Conservation (phyloP, 768 basidiomycete species). For the Calocybe gangraenosa region DNA sequence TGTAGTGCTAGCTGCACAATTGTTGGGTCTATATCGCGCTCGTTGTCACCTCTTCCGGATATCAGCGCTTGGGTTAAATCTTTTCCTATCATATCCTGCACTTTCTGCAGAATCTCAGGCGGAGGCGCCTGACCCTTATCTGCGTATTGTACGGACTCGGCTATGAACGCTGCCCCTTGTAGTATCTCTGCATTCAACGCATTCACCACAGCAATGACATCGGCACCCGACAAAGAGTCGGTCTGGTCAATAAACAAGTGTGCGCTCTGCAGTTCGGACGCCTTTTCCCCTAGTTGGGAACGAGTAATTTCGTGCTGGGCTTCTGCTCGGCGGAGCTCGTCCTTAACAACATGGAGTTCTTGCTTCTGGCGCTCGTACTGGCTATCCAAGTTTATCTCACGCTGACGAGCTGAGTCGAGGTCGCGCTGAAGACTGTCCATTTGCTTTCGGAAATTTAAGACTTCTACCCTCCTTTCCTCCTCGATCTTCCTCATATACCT, state of each 20-base stretch:
- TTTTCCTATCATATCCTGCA: constrained; percentile 5
- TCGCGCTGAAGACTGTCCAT: not conserved
- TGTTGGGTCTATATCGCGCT: constrained; percentile 10
- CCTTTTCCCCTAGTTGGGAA: constrained; percentile 7
- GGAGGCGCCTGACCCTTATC: not conserved
- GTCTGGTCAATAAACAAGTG: constrained; percentile 14
- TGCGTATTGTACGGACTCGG: constrained; percentile 25
- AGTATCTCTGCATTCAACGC: constrained; percentile 45
- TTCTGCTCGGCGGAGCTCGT: constrained; percentile 10
- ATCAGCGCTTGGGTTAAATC: constrained; percentile 8
- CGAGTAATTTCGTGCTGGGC: constrained; percentile 7
- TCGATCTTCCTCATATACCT: not conserved
- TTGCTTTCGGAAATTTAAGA: not conserved
- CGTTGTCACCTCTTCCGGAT: not conserved
- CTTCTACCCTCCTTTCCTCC: not conserved
- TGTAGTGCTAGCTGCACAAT: constrained; percentile 18
- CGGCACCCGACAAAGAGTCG: constrained; percentile 17
- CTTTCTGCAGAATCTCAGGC: not conserved
- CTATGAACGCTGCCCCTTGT: constrained; percentile 41
- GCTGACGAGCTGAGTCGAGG: not conserved
- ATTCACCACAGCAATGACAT: constrained; percentile 27
- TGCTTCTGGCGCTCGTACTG: not conserved
- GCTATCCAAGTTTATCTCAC: not conserved
- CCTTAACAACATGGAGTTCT: constrained; percentile 5
- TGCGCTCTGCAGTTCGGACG: constrained; percentile 14